Evolutionary conservation across 306 rosid genomes (phyloP), one percentile per base, ranked within the genome.

Genomic region (Gastrolobium villosum): DNA sequence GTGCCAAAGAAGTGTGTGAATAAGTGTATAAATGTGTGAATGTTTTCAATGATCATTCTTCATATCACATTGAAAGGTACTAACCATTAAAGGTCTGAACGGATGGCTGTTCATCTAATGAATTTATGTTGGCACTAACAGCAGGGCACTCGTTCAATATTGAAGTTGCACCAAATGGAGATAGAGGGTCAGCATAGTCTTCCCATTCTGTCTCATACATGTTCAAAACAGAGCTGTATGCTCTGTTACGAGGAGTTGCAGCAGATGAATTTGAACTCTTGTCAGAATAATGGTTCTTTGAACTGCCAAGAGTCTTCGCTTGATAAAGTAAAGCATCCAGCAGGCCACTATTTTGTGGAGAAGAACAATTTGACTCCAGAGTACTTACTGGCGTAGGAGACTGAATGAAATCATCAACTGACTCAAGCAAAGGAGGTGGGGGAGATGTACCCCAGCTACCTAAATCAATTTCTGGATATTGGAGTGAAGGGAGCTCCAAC

Each of bases 401-500:
- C 86, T 87, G 92, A 56, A 87, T 78, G 86, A 86, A 87, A 79
- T 81, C 85, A 86, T 92, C 98, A 86, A 87, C 86, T 78, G 97
- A 81, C 53, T 94, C 97, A 4, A 86, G 88, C 77, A 89, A 77
- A 55, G 93, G 83, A 49, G 80, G 91, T 1, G 86, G 86, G 76
- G 92, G 82, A 84, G 92, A 81, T 78, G 86, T 79, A 54, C 88
- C 91, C 98, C 97, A 90, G 87, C 88, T 83, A 79, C 95, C 78
- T 79, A 92, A 85, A 85, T 96, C 98, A 84, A 91, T 83, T 84
- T 93, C 91, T 78, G 94, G 78, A 96, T 87, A 90, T 96, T 96
- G 99, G 99, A 93, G 91, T 93, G 99, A 96, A 96, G 99, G 99
- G 98, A 96, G 99, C 98, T 96, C 99, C 85, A 72, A 84, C 98